Evolutionary conservation across 345 rosid species (phyloP).

Genomic region (Litchi chinensis): DNA sequence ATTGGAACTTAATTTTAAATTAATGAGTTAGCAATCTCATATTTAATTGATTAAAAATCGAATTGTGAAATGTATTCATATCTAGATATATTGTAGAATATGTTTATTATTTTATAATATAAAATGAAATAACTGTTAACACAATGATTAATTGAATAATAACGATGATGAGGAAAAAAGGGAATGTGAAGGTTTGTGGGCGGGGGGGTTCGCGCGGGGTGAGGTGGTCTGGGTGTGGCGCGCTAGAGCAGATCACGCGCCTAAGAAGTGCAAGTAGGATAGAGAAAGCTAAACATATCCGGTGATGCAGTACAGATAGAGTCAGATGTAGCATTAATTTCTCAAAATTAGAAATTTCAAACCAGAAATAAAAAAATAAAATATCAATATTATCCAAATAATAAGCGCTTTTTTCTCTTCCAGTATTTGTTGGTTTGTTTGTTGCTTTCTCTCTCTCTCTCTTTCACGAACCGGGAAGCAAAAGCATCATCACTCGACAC

Average conservation of each 20-base stretch:
- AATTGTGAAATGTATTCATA: too few species aligned
- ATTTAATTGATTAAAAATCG: too few species aligned
- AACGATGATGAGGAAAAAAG: too few species aligned
- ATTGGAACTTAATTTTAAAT: too few species aligned
- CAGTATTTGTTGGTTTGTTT: constrained; percentile 22
- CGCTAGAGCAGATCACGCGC: background rate
- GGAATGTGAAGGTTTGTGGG: too few species aligned
- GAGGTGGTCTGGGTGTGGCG: too few species aligned
- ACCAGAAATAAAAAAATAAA: background rate
- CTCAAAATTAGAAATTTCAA: background rate
- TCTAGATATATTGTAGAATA: too few species aligned
- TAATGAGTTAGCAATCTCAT: too few species aligned
- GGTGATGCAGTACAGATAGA: constrained; percentile 8
- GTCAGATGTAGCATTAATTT: background rate
- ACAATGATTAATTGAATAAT: too few species aligned
- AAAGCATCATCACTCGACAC: constrained; percentile 22
- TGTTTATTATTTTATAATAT: too few species aligned
- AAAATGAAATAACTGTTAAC: too few species aligned
- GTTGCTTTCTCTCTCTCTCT: background rate
- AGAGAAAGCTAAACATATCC: background rate
- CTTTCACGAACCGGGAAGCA: constrained; percentile 17
- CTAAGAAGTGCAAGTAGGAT: background rate
- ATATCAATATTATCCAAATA: constrained; percentile 35
- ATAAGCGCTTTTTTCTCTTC: constrained; percentile 31
- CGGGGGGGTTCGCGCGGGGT: too few species aligned